These are phyloP conservation scores for slime mould (Dictyostelium discoideum) DNA, from an alignment of 78 protist genomes.

Conservation along the genomic window dicty_2.7 NC_007091.3:4546501-4547000, in stretches of 20 bases:
- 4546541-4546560: slow-evolving; percentile 74
- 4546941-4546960: neutral
- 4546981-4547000: neutral
- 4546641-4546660: slow-evolving; percentile 15
- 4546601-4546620: slow-evolving; percentile 36
- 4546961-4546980: neutral
- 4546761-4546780: slow-evolving; percentile 35
- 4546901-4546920: neutral
- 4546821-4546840: neutral
- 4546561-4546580: slow-evolving; percentile 81
- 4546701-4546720: slow-evolving; percentile 39
- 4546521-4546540: neutral
- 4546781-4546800: slow-evolving; percentile 12
- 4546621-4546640: slow-evolving; percentile 51
- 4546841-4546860: neutral
- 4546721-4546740: slow-evolving; percentile 54
- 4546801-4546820: neutral
- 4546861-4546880: neutral
- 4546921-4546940: neutral
- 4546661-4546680: slow-evolving; percentile 76
- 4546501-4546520: neutral
- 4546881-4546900: neutral
- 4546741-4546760: slow-evolving; percentile 73
- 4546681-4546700: slow-evolving; percentile 77
- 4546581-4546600: neutral